Percentiles rank a stretch among this genome's conserved stretches.
Conservation (phyloP, 169 alveolate species). For the Plasmodium reichenowi region DNA sequence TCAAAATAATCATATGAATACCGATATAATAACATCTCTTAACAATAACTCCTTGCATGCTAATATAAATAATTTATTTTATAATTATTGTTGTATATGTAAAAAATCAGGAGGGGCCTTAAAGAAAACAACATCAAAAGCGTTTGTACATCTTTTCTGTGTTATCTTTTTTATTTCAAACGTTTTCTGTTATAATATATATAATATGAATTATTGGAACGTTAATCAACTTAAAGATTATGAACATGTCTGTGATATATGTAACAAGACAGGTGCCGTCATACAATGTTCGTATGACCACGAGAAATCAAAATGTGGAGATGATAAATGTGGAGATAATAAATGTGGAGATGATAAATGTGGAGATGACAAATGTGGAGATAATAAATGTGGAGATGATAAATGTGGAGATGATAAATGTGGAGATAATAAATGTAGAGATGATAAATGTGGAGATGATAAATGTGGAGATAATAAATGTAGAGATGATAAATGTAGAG, state of each 20-base stretch:
- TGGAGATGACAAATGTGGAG: too few relatives aligned
- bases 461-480: neutral
- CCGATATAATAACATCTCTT: neutral
- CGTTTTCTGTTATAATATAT: conserved; percentile 56
- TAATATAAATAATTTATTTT: neutral
- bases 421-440: too few relatives aligned
- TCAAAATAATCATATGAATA: neutral
- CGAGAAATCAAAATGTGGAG: neutral
- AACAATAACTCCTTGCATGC: neutral
- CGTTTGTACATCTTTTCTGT: conserved; percentile 59
- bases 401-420: too few relatives aligned
- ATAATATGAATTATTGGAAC: conserved; percentile 54
- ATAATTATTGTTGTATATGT: conserved; percentile 39
- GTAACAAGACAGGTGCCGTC: conserved; percentile 52
- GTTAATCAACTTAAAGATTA: conserved; percentile 12
- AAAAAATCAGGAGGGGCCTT: conserved; percentile 61
- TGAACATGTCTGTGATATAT: conserved; percentile 37
- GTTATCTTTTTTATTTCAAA: conserved; percentile 57
- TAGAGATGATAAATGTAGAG: neutral
- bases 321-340: neutral
- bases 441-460: too few relatives aligned
- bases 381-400: neutral
- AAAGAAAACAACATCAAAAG: conserved; percentile 50
- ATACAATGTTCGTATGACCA: conserved; percentile 18
- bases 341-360: too few relatives aligned